These are phyloP conservation scores for Trichoderma simmonsii DNA, from an alignment of 2,329 filamentous ascomycete species.

Conservation along the genomic window DNA sequence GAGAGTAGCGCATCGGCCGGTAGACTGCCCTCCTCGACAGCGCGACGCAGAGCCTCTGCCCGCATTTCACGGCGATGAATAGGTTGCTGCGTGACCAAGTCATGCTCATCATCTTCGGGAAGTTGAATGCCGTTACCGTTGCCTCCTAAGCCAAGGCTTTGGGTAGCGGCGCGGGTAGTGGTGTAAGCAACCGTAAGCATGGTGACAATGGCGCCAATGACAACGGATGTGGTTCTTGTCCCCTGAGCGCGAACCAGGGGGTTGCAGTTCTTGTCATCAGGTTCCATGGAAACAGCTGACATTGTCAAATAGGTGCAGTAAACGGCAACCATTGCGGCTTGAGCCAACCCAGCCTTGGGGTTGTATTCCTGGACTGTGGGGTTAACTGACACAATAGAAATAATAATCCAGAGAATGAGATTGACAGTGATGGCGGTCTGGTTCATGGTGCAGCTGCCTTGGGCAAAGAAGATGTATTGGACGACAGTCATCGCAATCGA, in stretches of 20 bases:
- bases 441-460: constrained; percentile 84
- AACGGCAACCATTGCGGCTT: constrained; percentile 92
- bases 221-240: constrained; percentile 83
- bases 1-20: constrained; percentile 86
- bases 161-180: constrained; percentile 91
- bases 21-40: constrained; percentile 87
- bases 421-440: constrained; percentile 95
- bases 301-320: constrained; percentile 99
- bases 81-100: constrained; percentile 83
- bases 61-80: constrained; percentile 82
- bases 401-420: constrained; percentile 73
- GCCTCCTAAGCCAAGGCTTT: constrained; percentile 72
- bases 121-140: constrained; percentile 51
- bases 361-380: constrained; percentile 88
- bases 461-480: constrained; percentile 96
- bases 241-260: constrained; percentile 82
- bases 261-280: constrained; percentile 90
- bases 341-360: constrained; percentile 89
- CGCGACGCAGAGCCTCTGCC: constrained; percentile 82
- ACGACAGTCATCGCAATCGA: constrained; percentile 92
- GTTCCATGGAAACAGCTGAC: constrained; percentile 98
- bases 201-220: constrained; percentile 91
- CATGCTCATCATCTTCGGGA: constrained; percentile 76
- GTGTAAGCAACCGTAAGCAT: constrained; percentile 98
- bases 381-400: constrained; percentile 84